phyloP scores from a whole-genome alignment of 192 early-diverging fungal species.

The Geranomyces michiganensis region DNA sequence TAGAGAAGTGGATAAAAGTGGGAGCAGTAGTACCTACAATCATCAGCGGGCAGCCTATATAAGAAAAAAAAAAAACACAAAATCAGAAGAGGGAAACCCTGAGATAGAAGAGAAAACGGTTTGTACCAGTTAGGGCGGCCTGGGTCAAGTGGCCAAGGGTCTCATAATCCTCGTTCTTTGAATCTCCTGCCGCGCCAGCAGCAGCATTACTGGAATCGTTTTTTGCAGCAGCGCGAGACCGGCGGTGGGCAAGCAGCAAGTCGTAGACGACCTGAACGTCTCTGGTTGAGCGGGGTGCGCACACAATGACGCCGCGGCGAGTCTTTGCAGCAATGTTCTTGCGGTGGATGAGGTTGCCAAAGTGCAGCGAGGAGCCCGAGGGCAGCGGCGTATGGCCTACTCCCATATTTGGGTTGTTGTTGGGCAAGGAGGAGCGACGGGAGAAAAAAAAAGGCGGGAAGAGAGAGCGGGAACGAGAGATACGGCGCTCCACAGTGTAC shows the following conservation, averaged over 20 bases:
- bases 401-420: conserved; percentile 15
- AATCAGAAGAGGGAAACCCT: no score
- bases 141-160: conserved; percentile 34
- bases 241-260: background rate
- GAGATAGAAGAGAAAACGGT: no score
- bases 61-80: no score
- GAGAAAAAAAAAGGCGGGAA: no score
- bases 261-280: conserved; percentile 20
- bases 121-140: conserved; percentile 36
- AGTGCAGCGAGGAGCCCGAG: conserved; percentile 19
- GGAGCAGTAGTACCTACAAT: conserved; percentile 31
- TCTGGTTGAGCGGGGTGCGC: conserved; percentile 13
- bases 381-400: conserved; percentile 15
- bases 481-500: no score
- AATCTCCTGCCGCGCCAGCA: no score
- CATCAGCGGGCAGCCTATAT: conserved; percentile 34
- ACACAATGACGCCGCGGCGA: conserved; percentile 32
- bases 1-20: conserved; percentile 39
- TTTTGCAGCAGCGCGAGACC: no score
- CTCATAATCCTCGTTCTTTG: conserved; percentile 33
- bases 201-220: no score
- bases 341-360: conserved; percentile 29
- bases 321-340: conserved; percentile 15
- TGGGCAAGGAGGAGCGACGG: no score
- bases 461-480: no score